A percentile compares a stretch with the other conserved stretches of the same genome.
Conservation (phyloP, 257 asterid species). For the Nemophila menziesii region DNA sequence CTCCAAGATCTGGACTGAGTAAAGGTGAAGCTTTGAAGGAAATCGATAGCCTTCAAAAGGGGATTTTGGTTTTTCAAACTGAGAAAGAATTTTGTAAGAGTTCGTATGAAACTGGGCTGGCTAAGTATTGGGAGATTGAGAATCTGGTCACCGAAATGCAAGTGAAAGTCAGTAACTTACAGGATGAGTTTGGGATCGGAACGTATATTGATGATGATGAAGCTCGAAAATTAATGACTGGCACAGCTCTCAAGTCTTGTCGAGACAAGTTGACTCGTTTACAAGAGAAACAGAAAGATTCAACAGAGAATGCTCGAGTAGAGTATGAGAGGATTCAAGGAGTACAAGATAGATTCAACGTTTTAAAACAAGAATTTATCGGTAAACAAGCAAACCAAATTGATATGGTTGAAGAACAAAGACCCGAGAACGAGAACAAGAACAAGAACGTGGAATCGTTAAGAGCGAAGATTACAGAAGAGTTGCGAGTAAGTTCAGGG, state of each 20-base stretch:
- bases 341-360: slow-evolving; percentile 18
- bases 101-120: slow-evolving; percentile 26
- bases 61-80: slow-evolving; percentile 32
- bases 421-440: slow-evolving; percentile 7
- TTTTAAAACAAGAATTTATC: slow-evolving; percentile 18
- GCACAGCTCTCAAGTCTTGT: slow-evolving; percentile 35
- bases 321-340: slow-evolving; percentile 24
- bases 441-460: slow-evolving; percentile 11
- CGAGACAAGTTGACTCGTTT: slow-evolving; percentile 22
- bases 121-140: slow-evolving; percentile 32
- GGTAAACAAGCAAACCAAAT: slow-evolving; percentile 5
- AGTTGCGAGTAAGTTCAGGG: slow-evolving; percentile 13
- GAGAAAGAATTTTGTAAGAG: slow-evolving; percentile 33
- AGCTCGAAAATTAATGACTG: slow-evolving; percentile 32
- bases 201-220: slow-evolving; percentile 35
- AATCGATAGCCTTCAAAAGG: slow-evolving; percentile 34
- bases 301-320: slow-evolving; percentile 16
- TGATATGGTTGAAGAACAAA: slow-evolving; percentile 9
- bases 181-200: slow-evolving; percentile 38
- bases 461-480: slow-evolving; percentile 14
- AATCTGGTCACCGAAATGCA: slow-evolving; percentile 27
- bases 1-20: slow-evolving; percentile 22
- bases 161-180: slow-evolving; percentile 27
- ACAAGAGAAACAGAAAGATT: slow-evolving; percentile 20
- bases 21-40: slow-evolving; percentile 28